phyloP scores from a whole-genome alignment of 345 rosid genomes.

The Gynandropsis gynandra region DNA sequence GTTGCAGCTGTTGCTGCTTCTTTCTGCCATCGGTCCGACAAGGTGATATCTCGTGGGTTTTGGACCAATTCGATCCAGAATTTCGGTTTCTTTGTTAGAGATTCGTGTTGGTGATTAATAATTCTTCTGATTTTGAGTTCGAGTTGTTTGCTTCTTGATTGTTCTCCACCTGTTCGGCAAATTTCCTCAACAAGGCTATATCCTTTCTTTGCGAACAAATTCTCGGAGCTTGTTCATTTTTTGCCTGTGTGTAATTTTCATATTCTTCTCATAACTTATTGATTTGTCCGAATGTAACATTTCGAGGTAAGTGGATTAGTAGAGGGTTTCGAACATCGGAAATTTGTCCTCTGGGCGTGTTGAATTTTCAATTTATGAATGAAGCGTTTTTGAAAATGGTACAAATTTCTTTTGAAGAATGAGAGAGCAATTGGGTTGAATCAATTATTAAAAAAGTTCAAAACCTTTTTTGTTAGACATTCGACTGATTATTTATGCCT shows the following conservation, averaged over 20 bases:
- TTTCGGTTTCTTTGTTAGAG: not conserved
- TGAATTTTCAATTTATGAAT: too few relatives aligned
- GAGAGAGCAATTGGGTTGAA: not conserved
- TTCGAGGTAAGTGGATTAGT: not conserved
- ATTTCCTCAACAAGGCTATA: constrained; percentile 1
- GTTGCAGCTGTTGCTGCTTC: not conserved
- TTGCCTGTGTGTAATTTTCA: not conserved
- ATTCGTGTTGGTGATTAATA: not conserved
- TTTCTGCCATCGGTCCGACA: constrained; percentile 9
- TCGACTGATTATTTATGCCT: not conserved
- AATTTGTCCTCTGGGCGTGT: not conserved
- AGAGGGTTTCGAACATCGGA: not conserved
- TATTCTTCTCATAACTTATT: not conserved
- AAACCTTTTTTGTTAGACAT: not conserved
- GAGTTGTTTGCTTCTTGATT: not conserved
- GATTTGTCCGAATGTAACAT: not conserved
- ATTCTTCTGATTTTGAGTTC: not conserved
- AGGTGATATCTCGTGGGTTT: constrained; percentile 7
- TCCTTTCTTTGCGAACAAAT: not conserved
- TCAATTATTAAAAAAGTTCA: not conserved
- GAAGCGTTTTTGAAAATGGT: too few relatives aligned
- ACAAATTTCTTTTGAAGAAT: not conserved
- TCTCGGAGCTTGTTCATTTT: not conserved
- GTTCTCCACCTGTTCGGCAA: constrained; percentile 21
- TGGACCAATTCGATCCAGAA: not conserved